Percentiles rank a stretch among this genome's conserved stretches.
These are phyloP conservation scores for Pisolithus tinctorius DNA, from an alignment of 768 basidiomycete species.

Conservation along the genomic window DNA sequence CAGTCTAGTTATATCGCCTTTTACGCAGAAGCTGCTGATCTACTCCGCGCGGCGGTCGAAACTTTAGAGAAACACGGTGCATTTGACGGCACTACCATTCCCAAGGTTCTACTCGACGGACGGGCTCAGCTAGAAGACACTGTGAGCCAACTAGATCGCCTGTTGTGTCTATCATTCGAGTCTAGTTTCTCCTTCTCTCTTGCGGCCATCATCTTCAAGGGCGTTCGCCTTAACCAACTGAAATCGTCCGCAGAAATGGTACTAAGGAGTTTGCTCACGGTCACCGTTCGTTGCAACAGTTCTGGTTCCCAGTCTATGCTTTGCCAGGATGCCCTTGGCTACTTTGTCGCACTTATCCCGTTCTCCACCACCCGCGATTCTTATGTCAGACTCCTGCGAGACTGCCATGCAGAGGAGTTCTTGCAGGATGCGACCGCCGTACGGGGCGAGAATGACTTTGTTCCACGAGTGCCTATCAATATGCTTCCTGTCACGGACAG, in stretches of 20 bases:
- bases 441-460: constrained; percentile 34
- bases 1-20: constrained; percentile 69
- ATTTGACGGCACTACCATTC: constrained; percentile 49
- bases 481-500: constrained; percentile 58
- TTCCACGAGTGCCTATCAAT: constrained; percentile 48
- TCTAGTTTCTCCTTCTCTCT: constrained; percentile 75
- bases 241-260: constrained; percentile 54
- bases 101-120: constrained; percentile 53
- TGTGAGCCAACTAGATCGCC: constrained; percentile 62
- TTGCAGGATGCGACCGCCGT: constrained; percentile 31
- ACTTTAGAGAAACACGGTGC: constrained; percentile 54
- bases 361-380: constrained; percentile 50
- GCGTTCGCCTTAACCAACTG: constrained; percentile 63
- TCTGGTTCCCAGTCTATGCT: constrained; percentile 40
- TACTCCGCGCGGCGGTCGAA: constrained; percentile 60
- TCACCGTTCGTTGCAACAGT: constrained; percentile 46
- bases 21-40: constrained; percentile 59
- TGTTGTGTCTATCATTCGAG: constrained; percentile 73
- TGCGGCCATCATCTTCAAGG: constrained; percentile 81
- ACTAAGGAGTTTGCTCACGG: constrained; percentile 54
- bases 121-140: constrained; percentile 62
- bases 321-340: constrained; percentile 58
- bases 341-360: constrained; percentile 74
- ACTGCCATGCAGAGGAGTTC: constrained; percentile 50
- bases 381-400: constrained; percentile 56